Evolutionary conservation across 2,329 filamentous ascomycete species (phyloP).

Genomic region (Penicillium italicum): DNA sequence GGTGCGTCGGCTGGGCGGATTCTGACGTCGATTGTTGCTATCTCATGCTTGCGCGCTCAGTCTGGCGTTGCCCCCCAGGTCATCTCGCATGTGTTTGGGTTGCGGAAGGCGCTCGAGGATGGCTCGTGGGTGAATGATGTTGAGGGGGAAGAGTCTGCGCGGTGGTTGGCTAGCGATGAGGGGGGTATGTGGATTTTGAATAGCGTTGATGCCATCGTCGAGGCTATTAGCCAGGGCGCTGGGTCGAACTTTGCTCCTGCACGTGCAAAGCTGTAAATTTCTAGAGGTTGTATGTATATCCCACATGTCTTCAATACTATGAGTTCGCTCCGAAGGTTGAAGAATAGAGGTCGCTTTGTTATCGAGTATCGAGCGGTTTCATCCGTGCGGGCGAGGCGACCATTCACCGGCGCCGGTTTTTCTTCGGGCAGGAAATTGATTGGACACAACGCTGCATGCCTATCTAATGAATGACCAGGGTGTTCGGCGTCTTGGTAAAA

Average conservation of each 20-base stretch:
- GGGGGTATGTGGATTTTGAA: constrained; percentile 62
- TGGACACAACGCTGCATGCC: neutral
- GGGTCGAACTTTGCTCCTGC: constrained; percentile 58
- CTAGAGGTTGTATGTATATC: neutral
- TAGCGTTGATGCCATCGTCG: constrained; percentile 59
- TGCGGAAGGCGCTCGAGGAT: constrained; percentile 72
- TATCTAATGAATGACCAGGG: neutral
- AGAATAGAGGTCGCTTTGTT: neutral
- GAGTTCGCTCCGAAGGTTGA: neutral
- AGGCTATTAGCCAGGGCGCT: constrained; percentile 44
- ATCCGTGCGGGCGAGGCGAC: neutral
- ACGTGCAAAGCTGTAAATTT: constrained; percentile 28
- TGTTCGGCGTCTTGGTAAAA: neutral
- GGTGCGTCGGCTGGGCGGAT: constrained; percentile 60
- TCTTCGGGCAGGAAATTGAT: neutral
- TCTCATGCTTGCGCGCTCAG: constrained; percentile 72
- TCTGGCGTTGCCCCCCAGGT: constrained; percentile 81
- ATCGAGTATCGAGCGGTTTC: neutral
- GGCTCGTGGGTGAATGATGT: constrained; percentile 40
- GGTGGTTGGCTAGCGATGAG: constrained; percentile 63
- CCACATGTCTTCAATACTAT: neutral
- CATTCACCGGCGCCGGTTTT: neutral
- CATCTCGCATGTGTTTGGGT: constrained; percentile 72
- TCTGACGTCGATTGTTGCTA: constrained; percentile 68
- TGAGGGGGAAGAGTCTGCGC: constrained; percentile 51